Evolutionary conservation across 2,329 filamentous ascomycete species (phyloP), one percentile per base, ranked within the genome.

Genomic region (Dryadomyces quercivorus): DNA sequence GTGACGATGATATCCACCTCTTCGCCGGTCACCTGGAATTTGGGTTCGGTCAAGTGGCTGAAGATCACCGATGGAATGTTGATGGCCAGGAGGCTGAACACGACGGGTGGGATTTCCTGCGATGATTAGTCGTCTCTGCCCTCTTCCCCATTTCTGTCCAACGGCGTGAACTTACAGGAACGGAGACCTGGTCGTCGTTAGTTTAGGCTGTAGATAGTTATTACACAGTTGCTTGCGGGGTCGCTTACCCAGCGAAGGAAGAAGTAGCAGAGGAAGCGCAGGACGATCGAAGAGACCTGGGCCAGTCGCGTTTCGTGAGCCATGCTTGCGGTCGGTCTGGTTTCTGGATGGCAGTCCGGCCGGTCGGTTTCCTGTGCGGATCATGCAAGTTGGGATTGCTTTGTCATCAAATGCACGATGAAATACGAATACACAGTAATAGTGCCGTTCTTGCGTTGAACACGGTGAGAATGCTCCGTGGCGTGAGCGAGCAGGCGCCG

Each of bases 31-130:
- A 85, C 63, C 50, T 79, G 72, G 61, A 82, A 77, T 56, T 76
- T 71, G 7, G 80, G 72, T 55, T 80, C 77, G 16, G 73, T 73
- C 26, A 77, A 67, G 63, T 79, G 82, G 60, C 75, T 80, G 13
- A 73, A 69, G 51, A 86, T 65, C 66, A 85, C 87, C 0, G 82
- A 73, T 0, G 83, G 76, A 0, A 84, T 64, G 61, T 88, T 88
- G 55, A 88, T 67, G 22, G 78, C 81, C 57, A 85, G 82, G 2
- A 85, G 70, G 0, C 84, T 75, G 55, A 81, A 81, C 3, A 82
- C 71, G 12, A 76, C 61, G 15, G 60, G 55, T 6, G 66, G 63
- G 3, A 63, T 40, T 12, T 58, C 21, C 61, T 63, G 21, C 10
- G 1, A 31, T 4, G 20, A 12, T 50, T 49, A 16, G 21, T 58